These are phyloP conservation scores for Volvariella volvacea DNA, from an alignment of 1,284 basidiomycete genomes.

Conservation along the genomic window DNA sequence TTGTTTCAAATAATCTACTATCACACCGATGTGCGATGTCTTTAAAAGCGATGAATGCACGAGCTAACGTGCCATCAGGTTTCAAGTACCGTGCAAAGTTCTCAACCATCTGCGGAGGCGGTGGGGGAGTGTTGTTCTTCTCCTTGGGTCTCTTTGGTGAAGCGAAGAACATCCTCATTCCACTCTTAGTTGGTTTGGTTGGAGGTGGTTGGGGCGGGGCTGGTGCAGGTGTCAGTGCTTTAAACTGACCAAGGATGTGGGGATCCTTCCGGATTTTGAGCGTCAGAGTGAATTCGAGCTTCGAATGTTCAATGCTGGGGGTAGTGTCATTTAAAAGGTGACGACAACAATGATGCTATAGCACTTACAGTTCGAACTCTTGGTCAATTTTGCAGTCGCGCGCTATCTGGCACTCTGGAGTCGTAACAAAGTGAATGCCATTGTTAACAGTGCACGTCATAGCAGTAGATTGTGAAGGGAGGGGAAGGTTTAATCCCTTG, in stretches of 20 bases:
- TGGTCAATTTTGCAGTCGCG: conserved; percentile 74
- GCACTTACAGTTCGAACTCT: conserved; percentile 86
- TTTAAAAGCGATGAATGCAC: conserved; percentile 81
- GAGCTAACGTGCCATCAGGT: conserved; percentile 73
- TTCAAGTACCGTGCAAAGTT: conserved; percentile 81
- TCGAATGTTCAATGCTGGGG: conserved; percentile 75
- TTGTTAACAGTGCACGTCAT: conserved; percentile 94
- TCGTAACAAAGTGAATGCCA: conserved; percentile 94
- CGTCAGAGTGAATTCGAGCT: conserved; percentile 85
- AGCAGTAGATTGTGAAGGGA: conserved; percentile 67
- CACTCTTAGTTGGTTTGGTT: conserved; percentile 50
- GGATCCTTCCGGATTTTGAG: conserved; percentile 80
- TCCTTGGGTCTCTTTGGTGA: conserved; percentile 69
- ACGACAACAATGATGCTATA: neutral
- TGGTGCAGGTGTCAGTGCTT: conserved; percentile 47
- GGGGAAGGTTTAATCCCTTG: conserved; percentile 63
- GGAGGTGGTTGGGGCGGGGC: conserved; percentile 24
- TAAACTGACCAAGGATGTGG: conserved; percentile 72
- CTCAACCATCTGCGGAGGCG: conserved; percentile 38
- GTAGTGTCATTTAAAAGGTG: conserved; percentile 4
- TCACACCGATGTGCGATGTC: conserved; percentile 79
- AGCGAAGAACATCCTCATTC: conserved; percentile 71
- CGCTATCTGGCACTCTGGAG: conserved; percentile 68
- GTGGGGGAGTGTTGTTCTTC: conserved; percentile 33
- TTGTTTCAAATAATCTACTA: conserved; percentile 76